Evolutionary conservation across 2,329 filamentous ascomycete genomes (phyloP).

Genomic region (Talaromyces albobiverticillius): DNA sequence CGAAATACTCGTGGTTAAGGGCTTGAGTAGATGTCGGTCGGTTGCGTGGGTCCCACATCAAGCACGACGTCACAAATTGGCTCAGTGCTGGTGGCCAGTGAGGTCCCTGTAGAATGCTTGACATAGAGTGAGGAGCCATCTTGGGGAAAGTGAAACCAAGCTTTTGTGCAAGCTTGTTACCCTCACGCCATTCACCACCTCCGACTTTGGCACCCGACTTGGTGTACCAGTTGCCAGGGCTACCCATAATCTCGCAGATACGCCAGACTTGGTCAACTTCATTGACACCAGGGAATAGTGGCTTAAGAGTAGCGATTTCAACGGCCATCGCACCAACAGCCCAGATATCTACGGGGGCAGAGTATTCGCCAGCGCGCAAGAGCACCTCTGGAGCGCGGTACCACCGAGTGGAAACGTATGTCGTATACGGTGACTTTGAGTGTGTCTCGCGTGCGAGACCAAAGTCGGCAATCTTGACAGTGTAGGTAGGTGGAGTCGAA

Average conservation of each 20-base stretch:
- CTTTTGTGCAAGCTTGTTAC: conserved; percentile 87
- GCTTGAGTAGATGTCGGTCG: conserved; percentile 91
- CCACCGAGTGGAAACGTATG: conserved; percentile 97
- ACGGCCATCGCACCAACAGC: conserved; percentile 98
- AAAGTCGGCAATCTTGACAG: conserved; percentile 98
- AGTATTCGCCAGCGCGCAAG: conserved; percentile 91
- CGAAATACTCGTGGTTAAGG: conserved; percentile 92
- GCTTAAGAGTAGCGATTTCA: conserved; percentile 93
- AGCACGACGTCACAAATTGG: conserved; percentile 95
- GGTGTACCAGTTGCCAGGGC: conserved; percentile 96
- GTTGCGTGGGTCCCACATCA: conserved; percentile 97
- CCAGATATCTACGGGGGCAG: conserved; percentile 97
- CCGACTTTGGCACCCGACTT: conserved; percentile 83
- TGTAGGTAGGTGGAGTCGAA: conserved; percentile 88
- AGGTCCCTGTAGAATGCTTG: conserved; percentile 83
- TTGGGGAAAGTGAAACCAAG: conserved; percentile 98
- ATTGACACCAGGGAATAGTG: conserved; percentile 93
- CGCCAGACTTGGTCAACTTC: conserved; percentile 99
- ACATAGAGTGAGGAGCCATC: conserved; percentile 97
- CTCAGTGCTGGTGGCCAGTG: conserved; percentile 88
- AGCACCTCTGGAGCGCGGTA: conserved; percentile 92
- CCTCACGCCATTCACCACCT: conserved; percentile 96
- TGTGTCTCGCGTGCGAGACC: conserved; percentile 96
- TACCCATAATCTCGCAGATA: conserved; percentile 98
- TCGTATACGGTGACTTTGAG: conserved; percentile 94